These are phyloP conservation scores for Amanita phalloides DNA, from an alignment of 768 basidiomycete species.

Conservation along the genomic window DNA sequence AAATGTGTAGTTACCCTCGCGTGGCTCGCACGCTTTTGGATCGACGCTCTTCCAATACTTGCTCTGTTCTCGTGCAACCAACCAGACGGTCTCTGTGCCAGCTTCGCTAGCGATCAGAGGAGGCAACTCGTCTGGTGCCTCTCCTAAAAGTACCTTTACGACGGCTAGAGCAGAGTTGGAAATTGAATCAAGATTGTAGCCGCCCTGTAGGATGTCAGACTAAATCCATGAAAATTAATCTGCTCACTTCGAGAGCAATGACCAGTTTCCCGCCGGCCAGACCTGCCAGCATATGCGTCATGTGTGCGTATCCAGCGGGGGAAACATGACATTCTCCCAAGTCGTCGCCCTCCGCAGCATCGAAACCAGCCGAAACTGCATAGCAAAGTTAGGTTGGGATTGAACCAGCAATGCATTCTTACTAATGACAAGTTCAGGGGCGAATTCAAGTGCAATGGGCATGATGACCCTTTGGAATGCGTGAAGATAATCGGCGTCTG, in stretches of 20 bases:
- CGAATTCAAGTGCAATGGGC: constrained; percentile 96
- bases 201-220: constrained; percentile 50
- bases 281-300: constrained; percentile 94
- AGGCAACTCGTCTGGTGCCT: constrained; percentile 66
- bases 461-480: constrained; percentile 94
- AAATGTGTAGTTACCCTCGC: constrained; percentile 43
- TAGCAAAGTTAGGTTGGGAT: neutral
- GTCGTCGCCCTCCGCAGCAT: constrained; percentile 88
- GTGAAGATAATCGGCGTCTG: constrained; percentile 91
- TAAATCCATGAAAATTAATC: neutral
- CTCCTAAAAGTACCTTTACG: constrained; percentile 78
- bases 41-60: constrained; percentile 87
- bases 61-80: constrained; percentile 80
- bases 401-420: constrained; percentile 17
- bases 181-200: constrained; percentile 88
- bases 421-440: constrained; percentile 95
- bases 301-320: constrained; percentile 91
- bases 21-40: constrained; percentile 73
- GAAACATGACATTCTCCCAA: constrained; percentile 88
- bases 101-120: constrained; percentile 67
- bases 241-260: constrained; percentile 81
- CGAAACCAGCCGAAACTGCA: constrained; percentile 94
- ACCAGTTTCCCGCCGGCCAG: constrained; percentile 84
- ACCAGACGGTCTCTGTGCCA: constrained; percentile 84
- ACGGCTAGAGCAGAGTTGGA: constrained; percentile 84